Percentiles rank a stretch among this genome's conserved stretches.
Evolutionary conservation across 495 filamentous ascomycete genomes (phyloP).

Genomic region (Clohesyomyces aquaticus): DNA sequence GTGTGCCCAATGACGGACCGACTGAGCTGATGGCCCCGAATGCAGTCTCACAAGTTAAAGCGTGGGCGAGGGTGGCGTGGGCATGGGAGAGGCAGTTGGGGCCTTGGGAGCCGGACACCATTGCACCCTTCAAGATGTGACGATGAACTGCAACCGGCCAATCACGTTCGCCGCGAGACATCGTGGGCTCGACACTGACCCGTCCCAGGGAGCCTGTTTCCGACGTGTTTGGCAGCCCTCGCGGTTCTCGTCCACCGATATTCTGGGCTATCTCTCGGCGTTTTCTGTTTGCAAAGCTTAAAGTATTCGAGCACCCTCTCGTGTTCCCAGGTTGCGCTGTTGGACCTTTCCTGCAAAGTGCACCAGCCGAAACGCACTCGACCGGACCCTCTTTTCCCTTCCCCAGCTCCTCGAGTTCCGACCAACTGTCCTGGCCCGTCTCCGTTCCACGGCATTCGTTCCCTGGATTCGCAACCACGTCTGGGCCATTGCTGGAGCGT

Average conservation of each 20-base stretch:
- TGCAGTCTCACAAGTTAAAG: neutral
- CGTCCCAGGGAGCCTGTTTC: neutral
- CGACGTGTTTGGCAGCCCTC: neutral
- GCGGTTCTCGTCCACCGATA: no score
- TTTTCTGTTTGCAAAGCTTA: neutral
- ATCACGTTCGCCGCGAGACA: neutral
- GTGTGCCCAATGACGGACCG: no score
- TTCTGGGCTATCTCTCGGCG: neutral
- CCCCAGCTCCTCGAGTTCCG: no score
- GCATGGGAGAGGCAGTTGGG: no score
- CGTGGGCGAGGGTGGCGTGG: neutral
- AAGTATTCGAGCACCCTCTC: neutral
- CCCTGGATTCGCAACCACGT: no score
- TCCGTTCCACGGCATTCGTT: neutral
- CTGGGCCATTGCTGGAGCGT: neutral
- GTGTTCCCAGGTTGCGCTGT: no score
- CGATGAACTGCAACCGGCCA: neutral
- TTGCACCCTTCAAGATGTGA: neutral
- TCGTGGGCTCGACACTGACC: constrained; percentile 2
- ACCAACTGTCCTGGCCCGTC: neutral
- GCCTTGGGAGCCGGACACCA: neutral
- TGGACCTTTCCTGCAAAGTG: no score
- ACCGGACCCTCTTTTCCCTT: neutral
- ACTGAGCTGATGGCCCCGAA: neutral
- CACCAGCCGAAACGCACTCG: neutral